phyloP scores from a whole-genome alignment of 2,329 filamentous ascomycete genomes.

The Clarireedia homoeocarpa region DNA sequence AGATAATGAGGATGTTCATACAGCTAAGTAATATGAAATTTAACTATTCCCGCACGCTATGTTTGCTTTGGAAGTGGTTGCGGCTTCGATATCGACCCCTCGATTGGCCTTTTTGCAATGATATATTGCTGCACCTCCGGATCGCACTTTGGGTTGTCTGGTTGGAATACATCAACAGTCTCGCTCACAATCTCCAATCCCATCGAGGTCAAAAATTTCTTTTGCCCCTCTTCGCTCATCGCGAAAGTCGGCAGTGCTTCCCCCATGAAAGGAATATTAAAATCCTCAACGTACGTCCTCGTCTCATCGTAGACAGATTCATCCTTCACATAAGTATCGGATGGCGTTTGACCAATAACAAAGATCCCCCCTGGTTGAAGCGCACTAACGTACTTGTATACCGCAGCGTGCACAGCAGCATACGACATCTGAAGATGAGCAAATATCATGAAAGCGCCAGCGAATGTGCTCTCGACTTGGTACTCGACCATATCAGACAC shows the following conservation, averaged over 20 bases:
- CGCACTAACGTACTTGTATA: slow-evolving; percentile 19
- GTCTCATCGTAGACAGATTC: slow-evolving; percentile 26
- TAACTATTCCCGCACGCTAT: neutral
- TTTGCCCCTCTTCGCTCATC: slow-evolving; percentile 19
- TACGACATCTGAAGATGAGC: slow-evolving; percentile 25
- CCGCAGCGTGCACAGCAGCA: slow-evolving; percentile 21
- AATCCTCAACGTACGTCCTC: slow-evolving; percentile 21
- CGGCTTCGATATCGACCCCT: neutral
- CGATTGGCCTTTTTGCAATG: slow-evolving; percentile 8
- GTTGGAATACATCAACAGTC: slow-evolving; percentile 18
- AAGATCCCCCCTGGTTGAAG: slow-evolving; percentile 23
- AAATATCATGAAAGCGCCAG: slow-evolving; percentile 28
- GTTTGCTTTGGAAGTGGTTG: slow-evolving; percentile 6
- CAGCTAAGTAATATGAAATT: no score
- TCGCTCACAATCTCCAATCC: slow-evolving; percentile 22
- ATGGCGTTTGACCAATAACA: slow-evolving; percentile 24
- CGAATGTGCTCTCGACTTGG: slow-evolving; percentile 18
- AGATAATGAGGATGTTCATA: no score
- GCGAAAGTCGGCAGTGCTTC: slow-evolving; percentile 17
- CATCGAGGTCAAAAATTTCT: slow-evolving; percentile 18
- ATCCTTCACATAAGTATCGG: slow-evolving; percentile 25
- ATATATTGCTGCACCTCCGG: slow-evolving; percentile 13
- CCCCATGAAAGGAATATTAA: slow-evolving; percentile 20
- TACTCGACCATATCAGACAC: slow-evolving; percentile 15
- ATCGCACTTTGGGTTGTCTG: slow-evolving; percentile 15